Evolutionary conservation across 2,329 filamentous ascomycete genomes (phyloP).

Genomic region (Emergomyces africanus): DNA sequence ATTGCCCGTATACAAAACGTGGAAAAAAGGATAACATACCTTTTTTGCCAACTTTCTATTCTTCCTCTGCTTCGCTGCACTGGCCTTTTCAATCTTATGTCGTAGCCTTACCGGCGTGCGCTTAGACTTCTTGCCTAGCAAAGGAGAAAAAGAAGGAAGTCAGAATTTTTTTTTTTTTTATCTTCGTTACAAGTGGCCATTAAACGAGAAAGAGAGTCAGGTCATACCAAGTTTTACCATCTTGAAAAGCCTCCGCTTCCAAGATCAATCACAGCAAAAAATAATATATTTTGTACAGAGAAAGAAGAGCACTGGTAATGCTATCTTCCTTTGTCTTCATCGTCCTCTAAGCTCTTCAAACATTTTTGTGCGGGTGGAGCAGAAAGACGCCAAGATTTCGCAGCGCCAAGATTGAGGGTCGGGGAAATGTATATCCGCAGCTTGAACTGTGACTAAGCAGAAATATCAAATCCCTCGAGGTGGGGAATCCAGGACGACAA

Average conservation of each 20-base stretch:
- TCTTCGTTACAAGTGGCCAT: not conserved
- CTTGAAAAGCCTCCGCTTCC: conserved; percentile 10
- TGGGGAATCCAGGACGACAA: not conserved
- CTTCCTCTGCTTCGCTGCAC: conserved; percentile 82
- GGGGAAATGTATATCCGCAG: conserved; percentile 1
- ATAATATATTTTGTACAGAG: not conserved
- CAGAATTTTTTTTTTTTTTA: not conserved
- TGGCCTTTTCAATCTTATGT: conserved; percentile 92
- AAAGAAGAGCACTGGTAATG: not conserved
- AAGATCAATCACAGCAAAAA: conserved; percentile 4
- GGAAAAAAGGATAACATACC: conserved; percentile 21
- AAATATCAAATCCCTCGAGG: not conserved
- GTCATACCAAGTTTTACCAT: conserved; percentile 31
- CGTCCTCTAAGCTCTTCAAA: not conserved
- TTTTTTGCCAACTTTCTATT: conserved; percentile 80
- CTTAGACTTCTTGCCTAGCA: conserved; percentile 84
- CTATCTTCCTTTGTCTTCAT: not conserved
- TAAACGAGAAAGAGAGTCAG: not conserved
- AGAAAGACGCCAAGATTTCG: conserved; percentile 4
- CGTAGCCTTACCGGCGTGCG: conserved; percentile 76
- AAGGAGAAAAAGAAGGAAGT: not conserved
- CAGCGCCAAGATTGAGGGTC: not conserved
- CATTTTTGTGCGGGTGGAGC: conserved; percentile 6
- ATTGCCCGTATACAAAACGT: not conserved
- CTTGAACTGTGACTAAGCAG: not conserved